phyloP scores from a whole-genome alignment of 371 early-diverging fungal species.

The Mucor sp. region DNA sequence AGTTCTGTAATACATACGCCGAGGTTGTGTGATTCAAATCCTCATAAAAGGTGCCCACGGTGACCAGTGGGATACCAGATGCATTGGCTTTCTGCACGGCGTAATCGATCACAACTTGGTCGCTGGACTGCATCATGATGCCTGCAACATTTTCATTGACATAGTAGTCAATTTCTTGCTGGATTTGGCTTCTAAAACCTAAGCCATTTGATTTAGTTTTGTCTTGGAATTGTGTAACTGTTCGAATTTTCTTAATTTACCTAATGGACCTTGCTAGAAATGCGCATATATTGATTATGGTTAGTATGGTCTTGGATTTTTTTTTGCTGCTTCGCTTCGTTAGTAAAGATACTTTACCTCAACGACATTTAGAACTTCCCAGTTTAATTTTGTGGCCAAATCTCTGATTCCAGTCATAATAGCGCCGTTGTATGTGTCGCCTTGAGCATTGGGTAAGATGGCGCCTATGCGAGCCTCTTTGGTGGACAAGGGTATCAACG shows the following conservation, averaged over 20 bases:
- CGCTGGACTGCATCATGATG: conserved; percentile 23
- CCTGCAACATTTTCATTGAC: conserved; percentile 6
- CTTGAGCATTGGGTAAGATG: conserved; percentile 25
- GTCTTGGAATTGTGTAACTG: neutral
- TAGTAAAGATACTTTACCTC: conserved; percentile 7
- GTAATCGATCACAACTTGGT: conserved; percentile 14
- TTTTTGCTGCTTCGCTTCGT: neutral
- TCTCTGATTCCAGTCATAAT: conserved; percentile 27
- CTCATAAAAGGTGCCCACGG: conserved; percentile 19
- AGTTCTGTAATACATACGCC: neutral
- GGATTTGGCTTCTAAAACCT: neutral
- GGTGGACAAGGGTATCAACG: conserved; percentile 28
- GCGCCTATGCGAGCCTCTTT: conserved; percentile 16
- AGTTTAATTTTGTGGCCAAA: conserved; percentile 26
- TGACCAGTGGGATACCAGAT: conserved; percentile 7
- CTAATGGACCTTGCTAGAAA: neutral
- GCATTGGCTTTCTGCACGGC: neutral
- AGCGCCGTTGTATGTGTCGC: conserved; percentile 25
- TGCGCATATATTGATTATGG: neutral
- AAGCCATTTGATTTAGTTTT: neutral
- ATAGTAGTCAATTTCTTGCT: conserved; percentile 5
- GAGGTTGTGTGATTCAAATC: neutral
- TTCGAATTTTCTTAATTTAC: neutral
- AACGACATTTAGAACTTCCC: conserved; percentile 26
- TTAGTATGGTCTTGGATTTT: neutral